Evolutionary conservation across 164 flowering plant genomes (phyloP).

Genomic region (Piper betle): DNA sequence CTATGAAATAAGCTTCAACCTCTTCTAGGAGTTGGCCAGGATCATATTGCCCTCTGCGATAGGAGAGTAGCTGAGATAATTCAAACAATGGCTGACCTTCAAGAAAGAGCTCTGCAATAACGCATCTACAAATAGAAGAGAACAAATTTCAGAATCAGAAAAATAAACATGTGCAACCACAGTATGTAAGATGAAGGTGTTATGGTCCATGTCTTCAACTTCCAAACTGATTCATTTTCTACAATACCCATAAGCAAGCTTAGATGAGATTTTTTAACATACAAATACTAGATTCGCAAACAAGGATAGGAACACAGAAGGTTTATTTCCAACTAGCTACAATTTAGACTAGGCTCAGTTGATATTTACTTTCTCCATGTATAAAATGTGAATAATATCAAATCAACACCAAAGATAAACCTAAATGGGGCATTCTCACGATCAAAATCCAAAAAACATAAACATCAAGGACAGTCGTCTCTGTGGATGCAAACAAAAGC

Average conservation of each 20-base stretch:
- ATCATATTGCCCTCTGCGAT: slow-evolving; percentile 97
- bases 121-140: slow-evolving; percentile 51
- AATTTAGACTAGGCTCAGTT: not conserved
- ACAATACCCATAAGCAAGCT: not conserved
- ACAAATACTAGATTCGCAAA: no score
- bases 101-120: slow-evolving; percentile 96
- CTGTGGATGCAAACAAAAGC: no score
- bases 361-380: no score
- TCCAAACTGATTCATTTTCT: not conserved
- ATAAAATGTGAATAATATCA: no score
- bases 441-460: no score
- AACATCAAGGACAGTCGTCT: not conserved
- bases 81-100: slow-evolving; percentile 98
- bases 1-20: slow-evolving; percentile 22
- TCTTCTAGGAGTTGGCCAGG: slow-evolving; percentile 85
- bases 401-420: not conserved
- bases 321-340: not conserved
- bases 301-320: not conserved
- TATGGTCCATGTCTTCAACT: not conserved
- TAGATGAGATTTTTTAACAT: not conserved
- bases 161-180: not conserved
- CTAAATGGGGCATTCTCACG: not conserved
- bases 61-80: slow-evolving; percentile 88
- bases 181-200: not conserved
- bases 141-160: not conserved